Evolutionary conservation across 129 eudicot species (phyloP).

Genomic region (Escallonia herrerae): DNA sequence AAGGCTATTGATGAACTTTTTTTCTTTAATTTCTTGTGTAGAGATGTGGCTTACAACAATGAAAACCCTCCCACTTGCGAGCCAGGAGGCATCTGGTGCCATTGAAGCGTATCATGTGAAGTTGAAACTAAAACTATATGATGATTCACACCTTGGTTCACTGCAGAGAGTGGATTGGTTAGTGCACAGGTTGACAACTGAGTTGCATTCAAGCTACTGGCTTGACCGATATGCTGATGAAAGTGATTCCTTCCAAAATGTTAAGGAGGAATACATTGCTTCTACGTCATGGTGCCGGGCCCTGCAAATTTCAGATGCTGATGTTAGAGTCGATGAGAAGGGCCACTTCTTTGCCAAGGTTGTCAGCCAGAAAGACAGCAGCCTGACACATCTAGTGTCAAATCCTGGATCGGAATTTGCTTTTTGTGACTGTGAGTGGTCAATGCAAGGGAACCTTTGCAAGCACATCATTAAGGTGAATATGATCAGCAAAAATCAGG

Average conservation of each 20-base stretch:
- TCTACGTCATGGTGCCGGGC: slow-evolving; percentile 97
- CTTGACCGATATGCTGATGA: slow-evolving; percentile 94
- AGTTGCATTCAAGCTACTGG: slow-evolving; percentile 88
- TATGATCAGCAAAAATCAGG: slow-evolving; percentile 50
- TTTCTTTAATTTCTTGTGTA: slow-evolving; percentile 7
- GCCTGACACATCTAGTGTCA: slow-evolving; percentile 44
- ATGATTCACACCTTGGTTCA: slow-evolving; percentile 88
- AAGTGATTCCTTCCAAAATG: slow-evolving; percentile 74
- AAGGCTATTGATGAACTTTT: no score
- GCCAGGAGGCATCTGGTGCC: slow-evolving; percentile 93
- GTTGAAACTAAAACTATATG: slow-evolving; percentile 68
- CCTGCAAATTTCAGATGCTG: slow-evolving; percentile 57
- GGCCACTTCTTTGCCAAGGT: slow-evolving; percentile 61
- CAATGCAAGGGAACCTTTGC: slow-evolving; percentile 83
- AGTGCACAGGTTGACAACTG: slow-evolving; percentile 87
- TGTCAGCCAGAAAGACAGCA: slow-evolving; percentile 47
- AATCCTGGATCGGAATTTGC: slow-evolving; percentile 98
- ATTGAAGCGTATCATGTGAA: slow-evolving; percentile 95
- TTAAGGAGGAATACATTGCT: slow-evolving; percentile 79
- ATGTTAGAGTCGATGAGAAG: slow-evolving; percentile 42
- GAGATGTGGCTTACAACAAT: slow-evolving; percentile 92
- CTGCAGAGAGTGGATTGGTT: slow-evolving; percentile 91
- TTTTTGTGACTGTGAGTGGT: slow-evolving; percentile 92
- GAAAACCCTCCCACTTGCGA: slow-evolving; percentile 82
- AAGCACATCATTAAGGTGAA: slow-evolving; percentile 91